Base-by-base conservation (phyloP, 805 yeast genomes). In the Spencermartinsiella europaea region DNA sequence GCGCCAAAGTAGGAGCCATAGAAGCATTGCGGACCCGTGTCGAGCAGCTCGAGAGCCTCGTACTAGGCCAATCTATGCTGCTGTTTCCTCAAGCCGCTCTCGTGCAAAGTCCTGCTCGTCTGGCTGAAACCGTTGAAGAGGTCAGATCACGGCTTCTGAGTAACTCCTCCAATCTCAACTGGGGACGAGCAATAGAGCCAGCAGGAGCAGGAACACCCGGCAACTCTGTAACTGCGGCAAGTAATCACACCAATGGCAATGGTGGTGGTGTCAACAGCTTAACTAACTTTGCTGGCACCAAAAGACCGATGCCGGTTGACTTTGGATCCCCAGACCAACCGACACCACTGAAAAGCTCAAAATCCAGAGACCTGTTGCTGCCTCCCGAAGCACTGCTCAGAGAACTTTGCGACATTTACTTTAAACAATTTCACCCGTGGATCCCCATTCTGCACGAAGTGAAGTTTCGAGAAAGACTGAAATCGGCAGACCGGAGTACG, bases 391-490 rank as follows among this genome's bases (percentile, higher is more conserved):
- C 37, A 14, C 28, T 47, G 27, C 27, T 47, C 7, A 12, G 14
- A 16, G 19, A 20, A 12, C 20, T 45, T 14, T 20, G 39, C 12
- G 21, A 21, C 12, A 19, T 25, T 12, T 47, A 47, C 42, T 47
- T 47, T 21, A 31, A 16, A 33, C 34, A 36, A 10, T 28, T 47
- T 16, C 50, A 47, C 27, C 50, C 50, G 12, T 47, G 50, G 50
- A 47, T 44, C 8, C 50, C 50, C 10, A 47, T 47, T 28, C 12
- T 47, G 10, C 50, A 47, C 19, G 40, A 28, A 33, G 36, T 34
- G 14, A 21, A 25, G 15, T 40, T 47, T 21, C 5, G 31, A 19
- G 28, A 44, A n/a, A 12, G 34, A 8, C 42, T 38, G 8, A 15
- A 38, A 31, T 38, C 42, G n/a, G 19, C 34, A 8, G 16, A 8